Percentiles rank a stretch among this genome's conserved stretches.
These are phyloP conservation scores for Hericium coralloides DNA, from an alignment of 768 basidiomycete species.

Conservation along the genomic window DNA sequence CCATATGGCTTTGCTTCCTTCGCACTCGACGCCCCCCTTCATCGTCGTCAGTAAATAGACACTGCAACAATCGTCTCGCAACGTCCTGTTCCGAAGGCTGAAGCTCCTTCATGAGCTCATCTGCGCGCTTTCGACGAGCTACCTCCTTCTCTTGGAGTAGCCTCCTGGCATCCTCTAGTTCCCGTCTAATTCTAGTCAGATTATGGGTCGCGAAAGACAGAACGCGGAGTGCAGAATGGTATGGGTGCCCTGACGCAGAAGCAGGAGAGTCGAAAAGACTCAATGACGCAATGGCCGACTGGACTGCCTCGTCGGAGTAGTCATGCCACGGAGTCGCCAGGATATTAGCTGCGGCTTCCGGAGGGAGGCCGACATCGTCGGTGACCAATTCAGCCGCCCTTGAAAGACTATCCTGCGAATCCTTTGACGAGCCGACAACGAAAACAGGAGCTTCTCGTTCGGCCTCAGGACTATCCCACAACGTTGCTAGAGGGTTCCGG, in stretches of 20 bases:
- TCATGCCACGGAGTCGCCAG: constrained; percentile 70
- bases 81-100: constrained; percentile 55
- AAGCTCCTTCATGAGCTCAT: constrained; percentile 49
- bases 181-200: constrained; percentile 44
- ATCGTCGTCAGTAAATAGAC: constrained; percentile 46
- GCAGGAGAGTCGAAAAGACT: constrained; percentile 36
- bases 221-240: constrained; percentile 58
- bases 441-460: constrained; percentile 4
- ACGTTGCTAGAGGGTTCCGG: constrained; percentile 22
- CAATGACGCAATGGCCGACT: constrained; percentile 48
- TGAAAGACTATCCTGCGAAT: constrained; percentile 7
- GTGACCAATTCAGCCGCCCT: constrained; percentile 1
- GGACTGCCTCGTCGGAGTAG: constrained; percentile 67
- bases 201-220: constrained; percentile 60
- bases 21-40: constrained; percentile 39
- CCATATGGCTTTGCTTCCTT: constrained; percentile 51
- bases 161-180: constrained; percentile 53
- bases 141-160: constrained; percentile 51
- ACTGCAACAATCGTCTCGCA: constrained; percentile 57
- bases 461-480: neutral
- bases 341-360: constrained; percentile 34
- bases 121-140: constrained; percentile 40
- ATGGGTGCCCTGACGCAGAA: constrained; percentile 42
- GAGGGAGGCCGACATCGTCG: constrained; percentile 1
- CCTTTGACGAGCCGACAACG: constrained; percentile 13